phyloP scores from a whole-genome alignment of 225 moss, liverwort and hornwort genomes.

The Thuidium tamariscinum region DNA sequence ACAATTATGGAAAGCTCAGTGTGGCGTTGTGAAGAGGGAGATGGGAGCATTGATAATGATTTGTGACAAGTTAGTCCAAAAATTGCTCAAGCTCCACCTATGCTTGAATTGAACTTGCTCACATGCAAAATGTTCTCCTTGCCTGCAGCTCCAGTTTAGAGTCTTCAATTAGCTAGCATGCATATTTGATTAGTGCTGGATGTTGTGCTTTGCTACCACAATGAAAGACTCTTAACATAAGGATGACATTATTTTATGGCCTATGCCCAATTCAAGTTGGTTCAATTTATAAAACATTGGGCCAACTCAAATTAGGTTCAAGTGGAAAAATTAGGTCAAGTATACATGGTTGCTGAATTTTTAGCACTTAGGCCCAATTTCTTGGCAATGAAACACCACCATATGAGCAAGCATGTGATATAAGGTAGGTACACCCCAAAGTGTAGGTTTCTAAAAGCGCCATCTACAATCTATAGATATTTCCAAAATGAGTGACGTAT shows the following conservation, averaged over 20 bases:
- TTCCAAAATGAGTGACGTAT: no score
- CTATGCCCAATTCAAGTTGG: no score
- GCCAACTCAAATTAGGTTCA: background rate
- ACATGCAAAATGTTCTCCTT: background rate
- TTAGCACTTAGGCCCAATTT: background rate
- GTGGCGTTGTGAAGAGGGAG: background rate
- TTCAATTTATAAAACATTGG: background rate
- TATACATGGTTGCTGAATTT: background rate
- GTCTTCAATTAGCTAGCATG: background rate
- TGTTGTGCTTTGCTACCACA: no score
- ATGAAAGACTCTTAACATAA: background rate
- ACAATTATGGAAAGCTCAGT: background rate
- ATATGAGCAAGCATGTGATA: background rate
- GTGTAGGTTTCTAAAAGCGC: no score
- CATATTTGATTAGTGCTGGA: background rate
- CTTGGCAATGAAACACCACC: background rate
- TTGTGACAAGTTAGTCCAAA: background rate
- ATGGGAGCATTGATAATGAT: background rate
- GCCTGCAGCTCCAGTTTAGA: background rate
- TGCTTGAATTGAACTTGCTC: background rate
- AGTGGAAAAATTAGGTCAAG: background rate
- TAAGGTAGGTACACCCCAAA: no score
- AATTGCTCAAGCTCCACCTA: background rate
- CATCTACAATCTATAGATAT: no score
- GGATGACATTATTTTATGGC: background rate